Evolutionary conservation across 805 yeast species (phyloP), one percentile per base, ranked within the genome.

Genomic region (Saccharomycopsis guyanensis): DNA sequence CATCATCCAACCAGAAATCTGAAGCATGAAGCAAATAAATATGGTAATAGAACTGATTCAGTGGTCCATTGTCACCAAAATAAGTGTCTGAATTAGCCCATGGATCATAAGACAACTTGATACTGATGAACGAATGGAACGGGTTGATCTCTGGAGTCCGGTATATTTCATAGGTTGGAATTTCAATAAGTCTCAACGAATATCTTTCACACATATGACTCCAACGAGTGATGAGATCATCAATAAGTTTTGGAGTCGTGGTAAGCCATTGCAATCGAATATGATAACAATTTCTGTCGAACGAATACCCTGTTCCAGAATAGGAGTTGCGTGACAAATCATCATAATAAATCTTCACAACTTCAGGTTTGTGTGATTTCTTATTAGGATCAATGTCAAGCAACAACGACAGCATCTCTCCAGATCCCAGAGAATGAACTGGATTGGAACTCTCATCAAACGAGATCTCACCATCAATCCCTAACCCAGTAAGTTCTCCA

Each of bases 201-300:
- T 86, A 86, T 45, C 94, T 63, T 49, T 87, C 95, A 56, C 96
- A 86, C 40, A 82, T 68, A 46, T 96, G 72, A 0, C 87, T 76
- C 86, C 97, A 83, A 40, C 77, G 73, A 38, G 72, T 78, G 37
- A 88, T 70, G 10, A 84, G 69, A 53, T 88, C 95, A 49, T 88
- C 96, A 42, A 86, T 78, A 27, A 86, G 66, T 58, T 84, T 85
- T 2, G 95, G 83, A 0, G 97, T 87, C 0, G 95, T 80, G 50
- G 84, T 86, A 27, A 91, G 66, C 99, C 99, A 93, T 59, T 93
- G 97, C 12, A 91, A 62, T 40, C 96, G 70, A 27, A 93, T 73
- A 58, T 91, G 97, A 66, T 81, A 93, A 59, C 97, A 89, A 57
- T 89, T 39, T n/a, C 34, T 34, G 12, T 47, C 49, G 35, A 37